Evolutionary conservation across 2,329 filamentous ascomycete species (phyloP).

Genomic region (Claviceps sp.): DNA sequence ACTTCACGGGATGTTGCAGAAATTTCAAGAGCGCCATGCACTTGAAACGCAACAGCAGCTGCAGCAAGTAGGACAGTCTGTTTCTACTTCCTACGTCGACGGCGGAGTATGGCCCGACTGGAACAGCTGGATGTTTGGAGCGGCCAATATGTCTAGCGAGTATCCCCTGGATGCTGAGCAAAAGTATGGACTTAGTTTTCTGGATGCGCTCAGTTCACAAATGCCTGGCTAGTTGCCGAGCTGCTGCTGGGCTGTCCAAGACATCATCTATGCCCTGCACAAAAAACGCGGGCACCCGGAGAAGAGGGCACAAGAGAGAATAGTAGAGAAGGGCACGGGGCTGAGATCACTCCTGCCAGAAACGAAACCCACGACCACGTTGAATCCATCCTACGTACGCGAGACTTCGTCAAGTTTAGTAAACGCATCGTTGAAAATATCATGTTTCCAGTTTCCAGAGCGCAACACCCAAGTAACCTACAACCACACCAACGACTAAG

Average conservation of each 20-base stretch:
- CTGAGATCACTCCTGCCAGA: no score
- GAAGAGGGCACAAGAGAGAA: no score
- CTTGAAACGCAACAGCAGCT: constrained; percentile 7
- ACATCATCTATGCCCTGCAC: no score
- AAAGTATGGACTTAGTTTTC: constrained; percentile 11
- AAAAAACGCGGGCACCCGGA: no score
- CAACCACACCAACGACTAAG: no score
- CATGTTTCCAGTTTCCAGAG: no score
- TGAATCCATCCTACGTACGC: no score
- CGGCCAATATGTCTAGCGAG: constrained; percentile 4
- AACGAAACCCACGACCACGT: no score
- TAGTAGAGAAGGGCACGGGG: no score
- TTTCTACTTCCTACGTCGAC: constrained; percentile 1
- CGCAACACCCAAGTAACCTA: no score
- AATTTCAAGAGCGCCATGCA: constrained; percentile 12
- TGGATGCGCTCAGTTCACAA: constrained; percentile 15
- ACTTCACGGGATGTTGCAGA: constrained; percentile 17
- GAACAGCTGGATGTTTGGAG: constrained; percentile 16
- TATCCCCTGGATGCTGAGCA: constrained; percentile 11
- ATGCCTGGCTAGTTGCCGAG: constrained; percentile 10
- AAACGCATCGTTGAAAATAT: no score
- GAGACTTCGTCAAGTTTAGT: no score
- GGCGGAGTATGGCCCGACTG: constrained; percentile 8
- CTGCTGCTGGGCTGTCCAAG: neutral
- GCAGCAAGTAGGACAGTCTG: neutral